These are phyloP conservation scores for Tulasnella sp. DNA, from an alignment of 768 basidiomycete genomes.

Conservation along the genomic window DNA sequence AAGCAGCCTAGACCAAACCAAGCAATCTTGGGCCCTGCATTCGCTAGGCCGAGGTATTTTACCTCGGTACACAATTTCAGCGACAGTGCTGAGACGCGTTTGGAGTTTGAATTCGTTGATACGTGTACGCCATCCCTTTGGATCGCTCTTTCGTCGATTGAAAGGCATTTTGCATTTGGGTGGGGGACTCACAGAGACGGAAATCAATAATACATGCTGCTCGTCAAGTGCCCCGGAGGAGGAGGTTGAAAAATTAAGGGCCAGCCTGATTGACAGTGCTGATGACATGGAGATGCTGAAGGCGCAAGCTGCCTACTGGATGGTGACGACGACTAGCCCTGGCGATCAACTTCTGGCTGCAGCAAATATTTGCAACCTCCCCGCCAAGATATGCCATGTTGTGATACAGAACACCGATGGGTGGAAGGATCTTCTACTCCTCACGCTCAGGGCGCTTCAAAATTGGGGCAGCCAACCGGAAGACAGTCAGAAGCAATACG, in stretches of 20 bases:
- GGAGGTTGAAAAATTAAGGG: neutral
- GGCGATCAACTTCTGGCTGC: neutral
- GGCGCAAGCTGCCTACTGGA: neutral
- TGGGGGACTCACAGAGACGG: neutral
- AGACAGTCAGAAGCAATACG: too few species aligned
- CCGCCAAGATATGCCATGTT: neutral
- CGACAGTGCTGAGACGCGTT: too few species aligned
- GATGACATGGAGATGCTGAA: neutral
- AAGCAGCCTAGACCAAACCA: neutral
- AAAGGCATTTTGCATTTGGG: too few species aligned
- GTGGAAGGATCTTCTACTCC: too few species aligned
- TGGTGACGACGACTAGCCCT: neutral
- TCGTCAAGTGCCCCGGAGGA: neutral
- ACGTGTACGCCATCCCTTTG: too few species aligned
- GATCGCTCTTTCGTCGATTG: too few species aligned
- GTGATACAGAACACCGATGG: neutral
- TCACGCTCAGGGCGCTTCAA: too few species aligned
- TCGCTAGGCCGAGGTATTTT: too few species aligned
- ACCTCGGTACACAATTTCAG: too few species aligned
- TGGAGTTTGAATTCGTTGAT: too few species aligned
- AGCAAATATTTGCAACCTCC: neutral
- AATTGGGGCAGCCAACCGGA: too few species aligned
- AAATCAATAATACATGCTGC: neutral
- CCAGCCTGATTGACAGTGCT: neutral
- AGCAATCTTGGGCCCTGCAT: too few species aligned